Percentiles rank a stretch among this genome's conserved stretches.
Conservation (phyloP, 2,329 filamentous ascomycete species). For the Juglanconis juglandina region DNA sequence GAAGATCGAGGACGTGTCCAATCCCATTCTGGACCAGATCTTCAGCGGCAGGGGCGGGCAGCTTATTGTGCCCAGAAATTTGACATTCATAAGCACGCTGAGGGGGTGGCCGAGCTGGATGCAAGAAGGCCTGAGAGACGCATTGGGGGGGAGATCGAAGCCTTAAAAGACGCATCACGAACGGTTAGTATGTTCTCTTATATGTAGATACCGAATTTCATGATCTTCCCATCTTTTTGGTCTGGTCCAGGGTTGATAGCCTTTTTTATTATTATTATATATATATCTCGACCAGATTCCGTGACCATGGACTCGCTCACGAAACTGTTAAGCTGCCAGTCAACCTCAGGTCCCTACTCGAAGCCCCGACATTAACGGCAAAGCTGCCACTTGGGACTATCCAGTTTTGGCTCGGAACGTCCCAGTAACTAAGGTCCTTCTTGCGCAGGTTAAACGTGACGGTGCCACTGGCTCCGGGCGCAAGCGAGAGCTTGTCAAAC, state of each 20-base stretch:
- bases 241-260: too few relatives aligned
- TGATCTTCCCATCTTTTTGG: too few relatives aligned
- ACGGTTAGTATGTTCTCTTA: neutral
- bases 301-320: neutral
- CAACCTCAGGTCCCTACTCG: constrained; percentile 43
- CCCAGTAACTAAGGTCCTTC: constrained; percentile 65
- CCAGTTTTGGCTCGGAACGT: constrained; percentile 59
- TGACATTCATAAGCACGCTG: constrained; percentile 27
- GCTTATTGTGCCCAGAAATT: constrained; percentile 39
- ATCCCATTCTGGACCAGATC: constrained; percentile 47
- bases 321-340: constrained; percentile 29
- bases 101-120: constrained; percentile 40
- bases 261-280: neutral
- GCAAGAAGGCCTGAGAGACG: constrained; percentile 31
- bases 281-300: too few relatives aligned
- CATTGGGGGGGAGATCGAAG: neutral
- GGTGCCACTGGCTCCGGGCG: constrained; percentile 41
- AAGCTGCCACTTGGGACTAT: constrained; percentile 44
- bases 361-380: constrained; percentile 41
- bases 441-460: constrained; percentile 53
- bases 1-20: constrained; percentile 39
- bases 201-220: neutral
- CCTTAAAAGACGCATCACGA: neutral
- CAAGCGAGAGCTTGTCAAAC: constrained; percentile 57
- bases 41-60: constrained; percentile 45